Conservation (phyloP, 148 eudicot species). For the Amaranthus cruentus region DNA sequence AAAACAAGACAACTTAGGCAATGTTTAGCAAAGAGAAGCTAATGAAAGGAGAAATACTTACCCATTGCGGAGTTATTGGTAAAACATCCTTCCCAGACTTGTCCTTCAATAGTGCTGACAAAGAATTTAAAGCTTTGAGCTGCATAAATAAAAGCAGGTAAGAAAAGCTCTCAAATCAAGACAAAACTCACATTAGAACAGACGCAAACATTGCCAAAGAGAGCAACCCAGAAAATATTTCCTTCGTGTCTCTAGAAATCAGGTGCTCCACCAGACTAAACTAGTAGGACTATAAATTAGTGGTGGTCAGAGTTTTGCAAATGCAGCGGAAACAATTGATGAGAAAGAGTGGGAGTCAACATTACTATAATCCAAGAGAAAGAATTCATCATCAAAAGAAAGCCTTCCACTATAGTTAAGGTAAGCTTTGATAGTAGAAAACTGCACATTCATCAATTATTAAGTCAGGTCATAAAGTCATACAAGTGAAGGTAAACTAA, state of each 20-base stretch:
- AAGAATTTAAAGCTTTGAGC: constrained; percentile 82
- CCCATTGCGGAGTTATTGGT: constrained; percentile 87
- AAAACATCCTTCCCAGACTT: constrained; percentile 67
- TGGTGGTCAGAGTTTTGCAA: background rate
- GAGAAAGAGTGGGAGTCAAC: background rate
- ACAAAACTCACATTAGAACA: background rate
- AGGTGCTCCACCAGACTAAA: background rate
- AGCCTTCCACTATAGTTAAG: background rate
- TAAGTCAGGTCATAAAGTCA: no score
- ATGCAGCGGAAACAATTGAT: background rate
- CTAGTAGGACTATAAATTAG: background rate
- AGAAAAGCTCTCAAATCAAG: background rate
- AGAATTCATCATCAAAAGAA: background rate
- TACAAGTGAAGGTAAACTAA: no score
- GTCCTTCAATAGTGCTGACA: constrained; percentile 61
- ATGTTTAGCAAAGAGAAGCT: background rate
- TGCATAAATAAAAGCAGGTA: constrained; percentile 33
- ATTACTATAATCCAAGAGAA: background rate
- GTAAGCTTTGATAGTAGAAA: background rate
- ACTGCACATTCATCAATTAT: no score
- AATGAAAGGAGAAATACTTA: constrained; percentile 30
- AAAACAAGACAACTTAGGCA: background rate
- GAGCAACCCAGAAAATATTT: background rate
- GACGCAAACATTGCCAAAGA: background rate
- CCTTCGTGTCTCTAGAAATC: background rate